Conservation (phyloP, 2,329 filamentous ascomycete species). For the Colletotrichum simmondsii region DNA sequence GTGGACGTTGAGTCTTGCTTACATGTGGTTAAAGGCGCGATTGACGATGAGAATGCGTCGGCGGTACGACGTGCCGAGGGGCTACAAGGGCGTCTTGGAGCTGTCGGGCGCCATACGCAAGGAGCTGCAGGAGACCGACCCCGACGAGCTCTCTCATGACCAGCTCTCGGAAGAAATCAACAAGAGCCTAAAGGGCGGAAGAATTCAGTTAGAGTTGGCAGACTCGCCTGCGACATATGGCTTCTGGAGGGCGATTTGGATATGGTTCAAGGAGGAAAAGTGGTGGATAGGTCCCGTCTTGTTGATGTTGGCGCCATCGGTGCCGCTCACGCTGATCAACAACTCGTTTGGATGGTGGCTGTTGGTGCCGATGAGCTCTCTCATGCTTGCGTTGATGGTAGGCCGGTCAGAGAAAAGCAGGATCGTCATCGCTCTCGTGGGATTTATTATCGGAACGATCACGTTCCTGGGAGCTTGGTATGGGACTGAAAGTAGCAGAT, state of each 20-base stretch:
- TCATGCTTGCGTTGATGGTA: neutral
- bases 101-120: slow-evolving; percentile 14
- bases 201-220: slow-evolving; percentile 31
- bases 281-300: slow-evolving; percentile 16
- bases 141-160: slow-evolving; percentile 30
- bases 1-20: slow-evolving; percentile 37
- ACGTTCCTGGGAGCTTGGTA: slow-evolving; percentile 4
- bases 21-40: slow-evolving; percentile 37
- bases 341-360: slow-evolving; percentile 4
- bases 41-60: slow-evolving; percentile 16
- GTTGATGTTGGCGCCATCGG: neutral
- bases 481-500: neutral
- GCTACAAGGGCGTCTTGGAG: slow-evolving; percentile 27
- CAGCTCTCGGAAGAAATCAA: slow-evolving; percentile 35
- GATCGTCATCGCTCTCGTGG: neutral
- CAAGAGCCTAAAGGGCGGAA: slow-evolving; percentile 36
- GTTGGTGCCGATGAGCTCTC: neutral
- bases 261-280: slow-evolving; percentile 19
- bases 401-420: slow-evolving; percentile 12
- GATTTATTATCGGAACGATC: neutral
- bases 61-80: slow-evolving; percentile 12
- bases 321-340: neutral
- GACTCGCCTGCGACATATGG: neutral
- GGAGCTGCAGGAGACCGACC: slow-evolving; percentile 32
- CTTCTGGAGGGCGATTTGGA: neutral